Percentiles rank a stretch among this genome's conserved stretches.
Evolutionary conservation across 202 grass and related monocot species (phyloP).

Genomic region (Dendrocalamus latiflorus): DNA sequence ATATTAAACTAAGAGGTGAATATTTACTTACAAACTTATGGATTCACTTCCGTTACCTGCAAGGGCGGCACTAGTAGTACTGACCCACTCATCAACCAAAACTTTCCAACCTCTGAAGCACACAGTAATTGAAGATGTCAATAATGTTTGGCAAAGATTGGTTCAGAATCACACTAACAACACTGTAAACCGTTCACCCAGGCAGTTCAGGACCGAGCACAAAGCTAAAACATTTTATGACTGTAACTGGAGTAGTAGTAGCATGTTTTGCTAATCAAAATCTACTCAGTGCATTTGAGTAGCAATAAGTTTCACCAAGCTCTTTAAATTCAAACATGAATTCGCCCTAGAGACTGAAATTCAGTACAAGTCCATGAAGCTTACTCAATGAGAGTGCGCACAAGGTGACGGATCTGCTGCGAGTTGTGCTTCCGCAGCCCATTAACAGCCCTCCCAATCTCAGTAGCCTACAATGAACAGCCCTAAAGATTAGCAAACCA

Average conservation of each 20-base stretch:
- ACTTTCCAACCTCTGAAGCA: slow-evolving; percentile 80
- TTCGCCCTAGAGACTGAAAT: background rate
- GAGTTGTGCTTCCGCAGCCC: slow-evolving; percentile 67
- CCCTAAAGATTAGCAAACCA: slow-evolving; percentile 8
- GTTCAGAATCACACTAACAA: background rate
- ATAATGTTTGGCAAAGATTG: background rate
- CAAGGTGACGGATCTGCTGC: slow-evolving; percentile 61
- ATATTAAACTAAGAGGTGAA: slow-evolving; percentile 4
- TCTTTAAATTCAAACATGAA: slow-evolving; percentile 2
- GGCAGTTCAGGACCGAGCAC: background rate
- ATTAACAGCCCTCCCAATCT: slow-evolving; percentile 86
- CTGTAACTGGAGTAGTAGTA: background rate
- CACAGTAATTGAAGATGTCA: slow-evolving; percentile 14
- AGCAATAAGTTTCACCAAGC: background rate
- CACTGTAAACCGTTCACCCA: background rate
- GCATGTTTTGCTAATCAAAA: background rate
- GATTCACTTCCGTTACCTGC: slow-evolving; percentile 46
- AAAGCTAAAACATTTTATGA: background rate
- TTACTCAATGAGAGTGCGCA: slow-evolving; percentile 76
- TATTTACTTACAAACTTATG: slow-evolving; percentile 7
- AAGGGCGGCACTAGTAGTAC: slow-evolving; percentile 49
- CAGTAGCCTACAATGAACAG: slow-evolving; percentile 54
- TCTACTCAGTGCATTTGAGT: background rate
- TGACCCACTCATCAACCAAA: slow-evolving; percentile 91
- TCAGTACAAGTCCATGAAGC: slow-evolving; percentile 15